Evolutionary conservation across 2,329 filamentous ascomycete species (phyloP), one percentile per base, ranked within the genome.

Genomic region (Hypoxylon sp.): DNA sequence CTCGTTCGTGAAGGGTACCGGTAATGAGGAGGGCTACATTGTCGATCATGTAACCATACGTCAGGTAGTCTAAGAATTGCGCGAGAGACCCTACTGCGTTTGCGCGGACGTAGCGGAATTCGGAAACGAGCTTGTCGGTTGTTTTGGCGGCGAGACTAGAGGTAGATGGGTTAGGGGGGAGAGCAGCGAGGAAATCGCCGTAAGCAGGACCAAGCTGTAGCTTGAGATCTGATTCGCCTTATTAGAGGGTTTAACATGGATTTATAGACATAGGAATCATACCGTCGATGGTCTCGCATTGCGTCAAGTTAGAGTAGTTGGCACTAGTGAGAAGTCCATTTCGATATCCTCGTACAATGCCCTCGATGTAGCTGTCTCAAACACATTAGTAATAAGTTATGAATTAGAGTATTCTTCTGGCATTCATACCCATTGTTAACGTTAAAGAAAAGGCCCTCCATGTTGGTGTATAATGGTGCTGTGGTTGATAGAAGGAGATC

Each of bases 11-110:
- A 31, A 99, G 88, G 11, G 96, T 99, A 70, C 96, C 96, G 22
- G 96, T 99, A 81, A 99, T 99, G 77, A 99, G 90, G 44, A 99
- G 91, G 42, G 97, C 96, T 59, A 99, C 94, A 77, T 99, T 99
- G 84, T 99, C 96, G 82, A 99, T 99, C 96, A 99, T 99, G 86
- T 99, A 99, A 70, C 94, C 95, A 80, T 99, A 99, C 1, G 96
- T 99, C 69, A 99, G 86, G 82, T 97, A 99, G 81, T 98, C 94
- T 89, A 99, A 94, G 81, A 99, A 99, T 79, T 93, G 94, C 70
- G 94, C 91, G 39, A 98, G 89, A 0, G 94, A 93, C 14, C 96
- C 96, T 1, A 93, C 93, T 29, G 95, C 93, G 79, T 99, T 97
- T 70, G 94, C 94, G 74, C 97, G 93, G 50, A 99, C 87, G 81